Evolutionary conservation across 176 grass and related monocot species (phyloP).

Genomic region (bread wheat (Triticum aestivum)): DNA sequence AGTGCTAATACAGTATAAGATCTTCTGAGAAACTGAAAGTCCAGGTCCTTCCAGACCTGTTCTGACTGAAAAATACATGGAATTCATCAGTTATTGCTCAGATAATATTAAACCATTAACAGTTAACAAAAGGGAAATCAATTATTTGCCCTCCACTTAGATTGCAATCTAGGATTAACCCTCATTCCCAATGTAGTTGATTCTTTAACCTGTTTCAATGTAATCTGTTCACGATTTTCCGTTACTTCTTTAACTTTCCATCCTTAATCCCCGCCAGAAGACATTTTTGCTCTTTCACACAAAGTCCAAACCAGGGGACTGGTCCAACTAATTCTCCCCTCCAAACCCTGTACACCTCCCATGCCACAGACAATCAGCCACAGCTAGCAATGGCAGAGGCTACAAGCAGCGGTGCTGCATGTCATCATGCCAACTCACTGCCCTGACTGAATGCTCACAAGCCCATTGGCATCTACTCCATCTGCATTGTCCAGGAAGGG

Average conservation of each 20-base stretch:
- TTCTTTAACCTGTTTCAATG: not conserved
- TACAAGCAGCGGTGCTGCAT: not conserved
- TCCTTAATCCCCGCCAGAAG: not conserved
- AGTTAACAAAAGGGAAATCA: not conserved
- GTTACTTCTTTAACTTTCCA: not conserved
- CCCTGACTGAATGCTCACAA: too few species aligned
- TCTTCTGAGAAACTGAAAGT: slow-evolving; percentile 91
- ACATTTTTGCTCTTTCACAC: not conserved
- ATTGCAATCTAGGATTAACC: not conserved
- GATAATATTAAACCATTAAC: not conserved
- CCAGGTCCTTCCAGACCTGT: slow-evolving; percentile 87
- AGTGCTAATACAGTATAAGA: slow-evolving; percentile 77
- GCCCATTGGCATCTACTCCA: too few species aligned
- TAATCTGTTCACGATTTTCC: not conserved
- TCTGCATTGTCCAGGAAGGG: too few species aligned
- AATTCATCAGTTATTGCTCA: slow-evolving; percentile 19
- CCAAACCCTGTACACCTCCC: not conserved
- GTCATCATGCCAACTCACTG: too few species aligned
- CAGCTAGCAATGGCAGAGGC: not conserved
- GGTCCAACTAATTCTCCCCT: not conserved
- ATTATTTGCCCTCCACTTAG: not conserved
- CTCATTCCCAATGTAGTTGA: not conserved
- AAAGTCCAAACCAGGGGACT: not conserved
- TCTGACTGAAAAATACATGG: slow-evolving; percentile 57
- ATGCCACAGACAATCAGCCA: not conserved